Base-by-base conservation (phyloP, 2,329 filamentous ascomycete species). In the Cadophora gregata region DNA sequence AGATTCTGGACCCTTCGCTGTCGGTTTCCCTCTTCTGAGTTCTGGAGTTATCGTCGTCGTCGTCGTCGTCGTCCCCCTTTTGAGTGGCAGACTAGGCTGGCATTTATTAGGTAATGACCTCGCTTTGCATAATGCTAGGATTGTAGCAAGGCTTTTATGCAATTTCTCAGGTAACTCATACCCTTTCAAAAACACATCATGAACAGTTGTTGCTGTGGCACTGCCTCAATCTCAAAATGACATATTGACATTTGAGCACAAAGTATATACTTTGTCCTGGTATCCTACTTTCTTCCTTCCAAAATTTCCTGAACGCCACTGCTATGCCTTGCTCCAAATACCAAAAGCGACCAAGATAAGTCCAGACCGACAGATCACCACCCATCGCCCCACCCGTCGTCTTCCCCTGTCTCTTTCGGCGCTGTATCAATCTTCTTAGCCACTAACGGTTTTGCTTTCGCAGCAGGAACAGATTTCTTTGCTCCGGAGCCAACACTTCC, bases 361-460 rank as follows among this genome's bases (percentile, higher is more conserved):
- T 29, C n/a, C 6, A n/a, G 3, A 25, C 53, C 24, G 12, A n/a
- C 10, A 12, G 2, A 42, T 63, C 73, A 88, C 88, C 88, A 90
- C 8, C 86, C 87, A 69, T 90, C 88, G 5, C 86, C 88, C 88
- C 88, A 91, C 1, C 83, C 86, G 72, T 88, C 87, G 65, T 83
- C 82, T 27, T 84, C 84, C 0, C 80, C 86, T 3, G 80, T 78
- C 56, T 83, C 81, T 76, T 89, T 90, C 0, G 90, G 90, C 73
- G 87, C 89, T 73, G 86, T 84, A 73, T 92, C 86, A 69, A 92
- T 87, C 79, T 90, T 91, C 80, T 92, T 93, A 0, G 85, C 77
- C 4, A 76, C 72, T 9, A 78, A 67, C 7, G 80, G 75, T 67
- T 84, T 86, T 72, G 82, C 84, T 31, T 75, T 76, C 4, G 72